These are phyloP conservation scores for Hysterium pulicare DNA, from an alignment of 2,329 filamentous ascomycete genomes.

Conservation along the genomic window DNA sequence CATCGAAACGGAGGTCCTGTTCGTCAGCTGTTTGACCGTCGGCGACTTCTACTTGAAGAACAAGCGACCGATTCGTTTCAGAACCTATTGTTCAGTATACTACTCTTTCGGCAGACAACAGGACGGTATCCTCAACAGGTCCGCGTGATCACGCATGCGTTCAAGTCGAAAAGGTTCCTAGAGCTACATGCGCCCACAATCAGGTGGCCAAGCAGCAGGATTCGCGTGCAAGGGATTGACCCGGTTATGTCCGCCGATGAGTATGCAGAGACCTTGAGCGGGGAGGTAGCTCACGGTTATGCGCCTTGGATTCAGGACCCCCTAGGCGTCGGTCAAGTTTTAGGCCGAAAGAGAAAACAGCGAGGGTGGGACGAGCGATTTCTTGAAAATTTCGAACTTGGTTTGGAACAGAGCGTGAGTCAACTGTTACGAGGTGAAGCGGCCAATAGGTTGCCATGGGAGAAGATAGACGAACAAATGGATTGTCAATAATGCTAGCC, in stretches of 20 bases:
- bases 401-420: slow-evolving; percentile 28
- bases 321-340: slow-evolving; percentile 33
- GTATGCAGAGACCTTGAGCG: slow-evolving; percentile 31
- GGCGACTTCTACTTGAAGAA: slow-evolving; percentile 60
- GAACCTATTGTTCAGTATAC: slow-evolving; percentile 75
- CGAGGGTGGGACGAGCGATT: slow-evolving; percentile 37
- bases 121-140: slow-evolving; percentile 41
- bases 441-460: slow-evolving; percentile 27
- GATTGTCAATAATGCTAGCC: no score
- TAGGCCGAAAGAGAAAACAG: slow-evolving; percentile 38
- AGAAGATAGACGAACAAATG: background rate
- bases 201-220: slow-evolving; percentile 39
- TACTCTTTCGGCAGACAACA: slow-evolving; percentile 46
- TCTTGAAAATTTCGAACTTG: slow-evolving; percentile 16
- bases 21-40: slow-evolving; percentile 29
- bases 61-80: slow-evolving; percentile 80
- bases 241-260: slow-evolving; percentile 40
- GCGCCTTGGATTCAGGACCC: slow-evolving; percentile 38
- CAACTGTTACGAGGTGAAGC: slow-evolving; percentile 21
- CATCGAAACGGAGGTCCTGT: slow-evolving; percentile 21
- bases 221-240: slow-evolving; percentile 45
- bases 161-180: slow-evolving; percentile 45
- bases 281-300: slow-evolving; percentile 38
- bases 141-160: slow-evolving; percentile 47
- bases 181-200: slow-evolving; percentile 41